Conservation (phyloP, 306 rosid genomes). For the Begonia masoniana region DNA sequence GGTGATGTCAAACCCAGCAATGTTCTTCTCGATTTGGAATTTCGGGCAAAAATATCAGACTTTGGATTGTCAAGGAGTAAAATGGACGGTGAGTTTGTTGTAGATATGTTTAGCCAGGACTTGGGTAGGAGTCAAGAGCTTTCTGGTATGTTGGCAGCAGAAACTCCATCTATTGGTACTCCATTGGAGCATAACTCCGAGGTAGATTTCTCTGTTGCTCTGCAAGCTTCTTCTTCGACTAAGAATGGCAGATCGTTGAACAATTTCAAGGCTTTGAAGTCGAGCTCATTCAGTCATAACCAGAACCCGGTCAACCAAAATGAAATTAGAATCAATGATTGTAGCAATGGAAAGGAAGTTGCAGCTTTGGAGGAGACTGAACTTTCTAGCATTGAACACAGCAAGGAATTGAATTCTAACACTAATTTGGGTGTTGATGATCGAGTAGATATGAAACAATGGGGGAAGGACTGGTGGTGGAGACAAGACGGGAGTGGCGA, state of each 20-base stretch:
- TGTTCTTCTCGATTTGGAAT: slow-evolving; percentile 61
- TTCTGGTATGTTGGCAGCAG: slow-evolving; percentile 67
- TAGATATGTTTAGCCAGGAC: slow-evolving; percentile 90
- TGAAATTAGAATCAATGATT: slow-evolving; percentile 26
- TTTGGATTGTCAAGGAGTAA: slow-evolving; percentile 89
- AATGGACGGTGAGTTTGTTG: slow-evolving; percentile 73
- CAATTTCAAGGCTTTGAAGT: slow-evolving; percentile 47
- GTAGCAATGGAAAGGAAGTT: slow-evolving; percentile 66
- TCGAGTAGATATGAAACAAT: slow-evolving; percentile 43
- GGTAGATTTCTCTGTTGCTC: slow-evolving; percentile 92
- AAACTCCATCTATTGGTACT: slow-evolving; percentile 65
- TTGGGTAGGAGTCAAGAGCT: slow-evolving; percentile 72
- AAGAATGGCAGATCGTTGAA: slow-evolving; percentile 42
- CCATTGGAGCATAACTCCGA: slow-evolving; percentile 74
- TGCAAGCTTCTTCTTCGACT: slow-evolving; percentile 81
- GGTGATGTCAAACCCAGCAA: slow-evolving; percentile 94
- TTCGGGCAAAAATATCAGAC: slow-evolving; percentile 62
- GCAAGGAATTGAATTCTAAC: slow-evolving; percentile 50
- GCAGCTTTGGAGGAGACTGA: slow-evolving; percentile 58
- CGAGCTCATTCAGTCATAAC: slow-evolving; percentile 56
- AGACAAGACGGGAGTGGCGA: slow-evolving; percentile 80
- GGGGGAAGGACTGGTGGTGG: slow-evolving; percentile 99
- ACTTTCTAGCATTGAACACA: slow-evolving; percentile 54
- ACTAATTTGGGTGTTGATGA: slow-evolving; percentile 37
- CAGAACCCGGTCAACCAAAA: slow-evolving; percentile 47